Percentiles rank a stretch among this genome's conserved stretches.
These are phyloP conservation scores for Acacia melanoxylon DNA, from an alignment of 306 rosid species.

Conservation along the genomic window DNA sequence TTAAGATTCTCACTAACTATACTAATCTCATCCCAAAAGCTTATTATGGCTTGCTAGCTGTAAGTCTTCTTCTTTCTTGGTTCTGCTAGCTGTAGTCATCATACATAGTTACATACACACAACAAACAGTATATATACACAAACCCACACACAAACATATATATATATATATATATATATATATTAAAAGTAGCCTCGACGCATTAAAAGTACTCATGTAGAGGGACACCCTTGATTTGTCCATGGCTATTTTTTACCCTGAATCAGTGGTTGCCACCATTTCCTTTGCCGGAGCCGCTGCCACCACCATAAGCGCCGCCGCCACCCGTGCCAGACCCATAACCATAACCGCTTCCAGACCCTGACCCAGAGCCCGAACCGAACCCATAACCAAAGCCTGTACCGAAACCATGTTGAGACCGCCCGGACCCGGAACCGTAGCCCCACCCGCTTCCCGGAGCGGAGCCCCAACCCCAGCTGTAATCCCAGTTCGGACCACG, in stretches of 20 bases:
- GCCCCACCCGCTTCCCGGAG: constrained; percentile 73
- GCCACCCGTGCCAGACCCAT: constrained; percentile 31
- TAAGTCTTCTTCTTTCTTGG: neutral
- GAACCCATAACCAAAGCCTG: constrained; percentile 61
- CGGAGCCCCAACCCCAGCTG: constrained; percentile 86
- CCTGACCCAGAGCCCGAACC: constrained; percentile 56
- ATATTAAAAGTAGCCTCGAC: neutral
- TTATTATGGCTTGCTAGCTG: neutral
- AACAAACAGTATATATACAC: neutral
- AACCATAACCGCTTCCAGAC: constrained; percentile 47
- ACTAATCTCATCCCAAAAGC: neutral
- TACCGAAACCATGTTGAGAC: constrained; percentile 57
- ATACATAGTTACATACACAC: neutral
- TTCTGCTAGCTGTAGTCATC: neutral
- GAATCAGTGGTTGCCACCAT: constrained; percentile 23
- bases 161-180: neutral
- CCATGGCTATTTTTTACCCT: constrained; percentile 38
- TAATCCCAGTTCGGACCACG: constrained; percentile 79
- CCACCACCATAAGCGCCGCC: neutral
- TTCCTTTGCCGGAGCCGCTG: neutral
- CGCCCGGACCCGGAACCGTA: constrained; percentile 80
- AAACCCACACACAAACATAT: neutral
- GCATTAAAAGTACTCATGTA: neutral
- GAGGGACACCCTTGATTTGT: neutral
- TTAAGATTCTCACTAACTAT: neutral